phyloP scores from a whole-genome alignment of 2,329 filamentous ascomycete genomes.

The Stachybotrys chlorohalonatus region DNA sequence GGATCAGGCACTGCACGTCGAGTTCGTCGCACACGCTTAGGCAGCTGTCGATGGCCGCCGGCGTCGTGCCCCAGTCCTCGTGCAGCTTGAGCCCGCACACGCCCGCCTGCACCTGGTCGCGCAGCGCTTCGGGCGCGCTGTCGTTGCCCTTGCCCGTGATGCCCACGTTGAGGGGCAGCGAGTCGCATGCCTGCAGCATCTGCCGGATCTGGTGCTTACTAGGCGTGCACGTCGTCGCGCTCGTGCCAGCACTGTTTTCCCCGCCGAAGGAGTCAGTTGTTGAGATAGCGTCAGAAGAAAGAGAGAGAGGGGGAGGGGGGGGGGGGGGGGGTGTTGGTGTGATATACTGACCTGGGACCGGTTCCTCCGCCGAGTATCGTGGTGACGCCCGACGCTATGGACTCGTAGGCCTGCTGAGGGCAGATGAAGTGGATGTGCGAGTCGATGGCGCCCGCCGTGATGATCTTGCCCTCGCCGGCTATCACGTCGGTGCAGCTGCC shows the following conservation, averaged over 20 bases:
- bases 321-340: not conserved
- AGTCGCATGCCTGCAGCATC: slow-evolving; percentile 84
- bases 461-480: slow-evolving; percentile 79
- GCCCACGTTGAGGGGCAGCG: slow-evolving; percentile 75
- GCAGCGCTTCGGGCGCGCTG: slow-evolving; percentile 57
- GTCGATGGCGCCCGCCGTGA: slow-evolving; percentile 86
- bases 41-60: slow-evolving; percentile 83
- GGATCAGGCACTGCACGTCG: slow-evolving; percentile 88
- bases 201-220: slow-evolving; percentile 72
- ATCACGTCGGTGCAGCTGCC: slow-evolving; percentile 88
- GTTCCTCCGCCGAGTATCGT: slow-evolving; percentile 87
- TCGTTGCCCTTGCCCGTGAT: slow-evolving; percentile 95
- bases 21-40: slow-evolving; percentile 79
- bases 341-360: slow-evolving; percentile 60
- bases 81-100: slow-evolving; percentile 89
- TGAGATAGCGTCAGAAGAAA: no score
- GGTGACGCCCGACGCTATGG: slow-evolving; percentile 77
- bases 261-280: no score
- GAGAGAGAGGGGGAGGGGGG: no score
- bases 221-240: slow-evolving; percentile 88
- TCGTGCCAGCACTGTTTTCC: slow-evolving; percentile 78
- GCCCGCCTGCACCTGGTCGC: slow-evolving; percentile 74
- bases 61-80: slow-evolving; percentile 92
- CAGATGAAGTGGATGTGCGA: slow-evolving; percentile 93
- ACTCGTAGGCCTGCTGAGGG: slow-evolving; percentile 80